A percentile compares a stretch with the other conserved stretches of the same genome.
Evolutionary conservation across 1,284 basidiomycete genomes (phyloP).

Genomic region (Pseudozyma pruni): DNA sequence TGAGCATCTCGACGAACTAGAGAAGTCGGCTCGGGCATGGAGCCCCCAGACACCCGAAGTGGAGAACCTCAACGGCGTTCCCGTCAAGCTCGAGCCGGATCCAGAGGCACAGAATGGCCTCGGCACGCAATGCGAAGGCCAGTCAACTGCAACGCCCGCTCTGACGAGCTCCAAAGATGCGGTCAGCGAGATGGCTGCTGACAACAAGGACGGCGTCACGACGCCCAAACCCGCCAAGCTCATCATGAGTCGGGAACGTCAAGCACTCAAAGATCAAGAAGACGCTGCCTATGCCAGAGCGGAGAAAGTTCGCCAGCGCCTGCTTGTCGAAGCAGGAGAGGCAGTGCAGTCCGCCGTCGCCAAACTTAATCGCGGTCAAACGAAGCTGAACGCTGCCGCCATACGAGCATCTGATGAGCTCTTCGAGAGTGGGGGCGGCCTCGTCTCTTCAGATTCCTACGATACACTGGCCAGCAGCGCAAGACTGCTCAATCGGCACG

Average conservation of each 20-base stretch:
- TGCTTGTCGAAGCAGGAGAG: conserved; percentile 51
- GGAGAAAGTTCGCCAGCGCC: conserved; percentile 53
- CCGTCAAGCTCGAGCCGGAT: conserved; percentile 6
- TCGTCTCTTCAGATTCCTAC: conserved; percentile 18
- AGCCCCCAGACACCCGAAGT: background rate
- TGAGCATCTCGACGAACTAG: conserved; percentile 38
- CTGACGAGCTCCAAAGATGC: no score
- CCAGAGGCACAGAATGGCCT: background rate
- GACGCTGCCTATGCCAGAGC: conserved; percentile 56
- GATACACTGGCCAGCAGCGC: conserved; percentile 6
- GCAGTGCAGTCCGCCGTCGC: conserved; percentile 37
- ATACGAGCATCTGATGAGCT: conserved; percentile 16
- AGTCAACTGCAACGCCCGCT: no score
- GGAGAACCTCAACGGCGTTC: background rate
- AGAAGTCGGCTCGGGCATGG: background rate
- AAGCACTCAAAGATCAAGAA: conserved; percentile 44
- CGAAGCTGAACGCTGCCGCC: background rate
- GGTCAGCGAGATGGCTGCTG: background rate
- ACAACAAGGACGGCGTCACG: background rate
- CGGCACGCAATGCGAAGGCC: no score
- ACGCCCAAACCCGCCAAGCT: background rate
- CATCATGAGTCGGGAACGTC: conserved; percentile 23
- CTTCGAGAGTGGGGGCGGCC: conserved; percentile 33
- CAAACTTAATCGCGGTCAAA: conserved; percentile 16
- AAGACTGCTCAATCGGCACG: conserved; percentile 47